Base-by-base conservation (phyloP, 2,329 filamentous ascomycete genomes). In the Capronia epimyces region DNA sequence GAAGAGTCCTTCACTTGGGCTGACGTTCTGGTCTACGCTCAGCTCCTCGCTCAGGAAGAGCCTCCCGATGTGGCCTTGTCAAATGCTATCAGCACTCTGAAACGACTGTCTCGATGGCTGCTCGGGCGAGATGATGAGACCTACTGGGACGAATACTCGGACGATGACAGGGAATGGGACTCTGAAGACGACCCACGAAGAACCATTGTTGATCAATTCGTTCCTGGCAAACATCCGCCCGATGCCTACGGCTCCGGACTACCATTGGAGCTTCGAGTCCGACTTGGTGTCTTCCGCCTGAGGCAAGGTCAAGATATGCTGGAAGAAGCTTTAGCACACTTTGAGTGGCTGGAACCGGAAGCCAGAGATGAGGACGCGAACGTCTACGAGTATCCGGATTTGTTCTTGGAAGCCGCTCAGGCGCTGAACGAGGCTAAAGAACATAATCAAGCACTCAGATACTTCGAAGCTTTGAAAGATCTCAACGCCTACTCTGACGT, bases 111-210 rank as follows among this genome's bases (percentile, higher is more conserved):
- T 18, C 78, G 94, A 50, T 95, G 89, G 89, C 75, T 95, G 48
- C 74, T 95, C 32, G 87, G 87, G 7, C 82, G 93, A 43, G 72
- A 76, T 29, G 72, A 78, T 3, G 90, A 98, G 65, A 67, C 63
- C 0, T 88, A 82, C 62, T 98, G 93, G 93, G 85, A 94, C 51
- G 65, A 76, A 7, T 75, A 78, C 57, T 74, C 80, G 3, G 88
- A 96, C 64, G 59, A 62, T 43, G 89, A 95, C 66, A 79, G 89
- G 50, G 93, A 98, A 69, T 98, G 89, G 81, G 93, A 98, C 65
- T 69, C 79, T 3, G 78, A 83, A 39, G 81, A 89, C 63, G 74
- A 77, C 16, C 83, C 79, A 10, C 74, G 93, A 54, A 82, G 90
- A 50, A 66, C 73, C 1, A 68, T 76, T 50, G 76, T 87, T 3